These are phyloP conservation scores for Wilcoxina mikolae DNA, from an alignment of 495 filamentous ascomycete genomes.

Conservation along the genomic window DNA sequence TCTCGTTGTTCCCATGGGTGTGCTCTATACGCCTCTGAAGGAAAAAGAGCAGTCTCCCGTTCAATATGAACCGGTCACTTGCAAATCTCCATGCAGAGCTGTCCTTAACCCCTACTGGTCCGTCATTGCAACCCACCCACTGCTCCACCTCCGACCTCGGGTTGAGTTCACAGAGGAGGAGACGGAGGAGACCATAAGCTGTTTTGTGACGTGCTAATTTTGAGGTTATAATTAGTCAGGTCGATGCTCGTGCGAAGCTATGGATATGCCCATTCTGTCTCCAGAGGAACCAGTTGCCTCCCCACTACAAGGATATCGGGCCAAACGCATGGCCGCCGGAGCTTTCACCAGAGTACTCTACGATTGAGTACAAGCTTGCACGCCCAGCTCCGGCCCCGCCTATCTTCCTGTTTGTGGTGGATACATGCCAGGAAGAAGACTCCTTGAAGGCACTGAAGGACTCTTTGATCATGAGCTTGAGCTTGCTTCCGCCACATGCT, in stretches of 20 bases:
- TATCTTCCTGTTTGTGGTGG: conserved; percentile 94
- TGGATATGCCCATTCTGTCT: conserved; percentile 99
- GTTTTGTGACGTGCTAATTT: conserved; percentile 2
- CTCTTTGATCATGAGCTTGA: conserved; percentile 92
- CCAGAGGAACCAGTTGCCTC: conserved; percentile 82
- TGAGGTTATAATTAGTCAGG: conserved; percentile 46
- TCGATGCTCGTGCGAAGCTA: conserved; percentile 82
- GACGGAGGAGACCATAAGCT: background rate
- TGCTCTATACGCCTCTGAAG: conserved; percentile 90
- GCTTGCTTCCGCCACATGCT: conserved; percentile 79
- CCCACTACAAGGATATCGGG: conserved; percentile 98
- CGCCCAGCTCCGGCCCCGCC: conserved; percentile 86
- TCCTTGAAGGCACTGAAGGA: conserved; percentile 91
- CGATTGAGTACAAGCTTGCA: conserved; percentile 91
- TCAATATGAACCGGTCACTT: conserved; percentile 93
- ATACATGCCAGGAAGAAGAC: conserved; percentile 98
- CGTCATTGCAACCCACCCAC: conserved; percentile 16
- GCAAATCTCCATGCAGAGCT: conserved; percentile 89
- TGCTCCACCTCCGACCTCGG: background rate
- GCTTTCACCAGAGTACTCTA: conserved; percentile 83
- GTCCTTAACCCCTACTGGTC: conserved; percentile 97
- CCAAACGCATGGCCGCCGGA: conserved; percentile 88
- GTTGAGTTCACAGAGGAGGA: background rate
- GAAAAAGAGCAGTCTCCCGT: conserved; percentile 79
- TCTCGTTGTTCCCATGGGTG: conserved; percentile 92